Percentiles rank a stretch among this genome's conserved stretches.
Evolutionary conservation across 345 rosid species (phyloP).

Genomic region (Euphorbia tirucalli): DNA sequence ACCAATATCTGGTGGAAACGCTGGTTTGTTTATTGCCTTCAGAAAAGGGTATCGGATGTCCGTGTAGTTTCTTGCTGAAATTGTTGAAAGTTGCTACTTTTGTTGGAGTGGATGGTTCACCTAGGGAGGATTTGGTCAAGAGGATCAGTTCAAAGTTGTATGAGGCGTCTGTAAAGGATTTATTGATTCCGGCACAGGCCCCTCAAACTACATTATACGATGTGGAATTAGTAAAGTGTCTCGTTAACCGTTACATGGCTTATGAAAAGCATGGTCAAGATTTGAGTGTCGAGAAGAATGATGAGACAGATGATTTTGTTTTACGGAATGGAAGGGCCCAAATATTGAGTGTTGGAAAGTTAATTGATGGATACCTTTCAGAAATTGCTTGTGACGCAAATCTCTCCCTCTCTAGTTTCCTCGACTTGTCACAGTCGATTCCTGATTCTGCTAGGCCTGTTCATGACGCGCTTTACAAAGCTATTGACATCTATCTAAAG

Average conservation of each 20-base stretch:
- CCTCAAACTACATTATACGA: conserved; percentile 51
- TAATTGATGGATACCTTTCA: conserved; percentile 66
- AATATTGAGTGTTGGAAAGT: conserved; percentile 59
- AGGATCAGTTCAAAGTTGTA: conserved; percentile 61
- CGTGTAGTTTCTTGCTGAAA: conserved; percentile 79
- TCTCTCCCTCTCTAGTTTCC: conserved; percentile 49
- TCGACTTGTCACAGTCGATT: conserved; percentile 50
- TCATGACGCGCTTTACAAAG: conserved; percentile 79
- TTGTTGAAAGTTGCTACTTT: conserved; percentile 65
- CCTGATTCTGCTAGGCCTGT: conserved; percentile 71
- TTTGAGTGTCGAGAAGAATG: conserved; percentile 36
- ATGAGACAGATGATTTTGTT: conserved; percentile 36
- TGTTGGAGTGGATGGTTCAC: conserved; percentile 51
- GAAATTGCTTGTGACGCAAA: conserved; percentile 52
- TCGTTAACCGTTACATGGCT: conserved; percentile 45
- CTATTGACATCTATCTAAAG: conserved; percentile 77
- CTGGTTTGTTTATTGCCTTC: conserved; percentile 64
- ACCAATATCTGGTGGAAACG: conserved; percentile 66
- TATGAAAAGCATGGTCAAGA: conserved; percentile 39
- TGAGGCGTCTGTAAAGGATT: conserved; percentile 69
- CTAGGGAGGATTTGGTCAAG: conserved; percentile 52
- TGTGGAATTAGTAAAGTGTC: conserved; percentile 57
- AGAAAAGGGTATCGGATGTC: conserved; percentile 51
- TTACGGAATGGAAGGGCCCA: conserved; percentile 38
- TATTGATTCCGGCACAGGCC: conserved; percentile 51